Evolutionary conservation across 2,329 filamentous ascomycete genomes (phyloP).

Genomic region (Botryotinia globosa): DNA sequence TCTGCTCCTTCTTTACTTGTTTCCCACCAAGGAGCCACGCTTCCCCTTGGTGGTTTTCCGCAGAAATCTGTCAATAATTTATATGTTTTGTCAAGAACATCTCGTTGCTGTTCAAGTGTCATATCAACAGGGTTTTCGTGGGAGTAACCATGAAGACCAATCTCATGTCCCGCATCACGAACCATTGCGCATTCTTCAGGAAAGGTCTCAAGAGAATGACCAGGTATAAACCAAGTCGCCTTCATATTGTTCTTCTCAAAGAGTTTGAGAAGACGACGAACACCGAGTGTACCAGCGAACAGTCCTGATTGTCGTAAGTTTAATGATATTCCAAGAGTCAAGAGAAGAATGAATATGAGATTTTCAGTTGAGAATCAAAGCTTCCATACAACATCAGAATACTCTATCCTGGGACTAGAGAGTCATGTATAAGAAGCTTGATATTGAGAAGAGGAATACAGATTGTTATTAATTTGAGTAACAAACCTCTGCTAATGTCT

Average conservation of each 20-base stretch:
- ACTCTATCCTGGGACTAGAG: neutral
- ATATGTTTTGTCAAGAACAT: conserved; percentile 73
- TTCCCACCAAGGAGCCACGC: conserved; percentile 76
- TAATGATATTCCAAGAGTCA: neutral
- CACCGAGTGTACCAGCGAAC: conserved; percentile 67
- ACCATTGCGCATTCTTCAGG: conserved; percentile 62
- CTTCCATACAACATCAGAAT: neutral
- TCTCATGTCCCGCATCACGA: conserved; percentile 61
- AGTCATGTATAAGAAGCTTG: neutral
- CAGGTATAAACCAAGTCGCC: conserved; percentile 63
- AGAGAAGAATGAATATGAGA: neutral
- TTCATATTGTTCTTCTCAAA: conserved; percentile 72
- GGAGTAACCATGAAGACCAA: conserved; percentile 68
- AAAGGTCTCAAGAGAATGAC: conserved; percentile 63
- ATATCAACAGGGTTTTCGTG: conserved; percentile 71
- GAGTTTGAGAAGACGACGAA: conserved; percentile 63
- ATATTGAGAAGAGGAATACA: neutral
- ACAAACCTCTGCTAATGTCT: conserved; percentile 66
- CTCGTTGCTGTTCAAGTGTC: conserved; percentile 71
- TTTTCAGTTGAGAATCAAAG: neutral
- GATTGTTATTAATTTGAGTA: neutral
- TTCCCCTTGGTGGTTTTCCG: conserved; percentile 69
- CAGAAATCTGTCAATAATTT: conserved; percentile 67
- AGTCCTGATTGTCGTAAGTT: conserved; percentile 44
- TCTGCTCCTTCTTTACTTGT: conserved; percentile 65